Evolutionary conservation across 2,329 filamentous ascomycete genomes (phyloP), one percentile per base, ranked within the genome.

Genomic region (Fusarium decemcellulare): DNA sequence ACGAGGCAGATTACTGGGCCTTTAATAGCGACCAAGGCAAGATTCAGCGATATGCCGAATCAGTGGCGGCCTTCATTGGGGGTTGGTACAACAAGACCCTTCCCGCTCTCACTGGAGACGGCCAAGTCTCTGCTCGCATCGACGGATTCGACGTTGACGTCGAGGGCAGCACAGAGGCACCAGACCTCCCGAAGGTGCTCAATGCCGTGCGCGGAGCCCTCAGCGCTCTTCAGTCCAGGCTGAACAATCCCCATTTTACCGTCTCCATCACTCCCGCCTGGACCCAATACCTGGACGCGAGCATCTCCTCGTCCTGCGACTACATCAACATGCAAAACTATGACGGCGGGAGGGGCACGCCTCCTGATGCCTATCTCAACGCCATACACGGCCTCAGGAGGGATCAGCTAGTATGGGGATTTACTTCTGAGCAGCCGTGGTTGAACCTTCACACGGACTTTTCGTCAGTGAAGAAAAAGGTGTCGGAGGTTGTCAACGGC

Each of bases 251-350:
- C 18, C 37, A 18, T 6, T 37, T 59, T 9, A 29, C 47, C 1
- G 47, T 59, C 6, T 59, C 56, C 6, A 59, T 59, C 9, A 43
- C 37, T 3, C 56, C 56, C 8, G 56, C 46, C 7, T 59, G 56
- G 56, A 5, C 39, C 5, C 7, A 14, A 4, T 16, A 14, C n/a
- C 39, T 59, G 5, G 16, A 59, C n/a, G 14, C 2, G 2, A 52
- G 30, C 12, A 12, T 59, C 5, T 39, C 56, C 1, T 15, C 37
- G 39, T 52, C 46, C 8, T 59, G 56, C 18, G 56, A 59, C 18
- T 59, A 59, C 8, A 29, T 59, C 56, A 59, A 59, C 29, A 59
- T 59, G 56, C 56, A 59, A 27, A 59, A 59, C 56, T 59, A 59
- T 39, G 29, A n/a, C 12, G 56, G 56, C 18, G 43, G 50, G 6